Conservation (phyloP, 2,329 filamentous ascomycete species). For the Botrytis fragariae region DNA sequence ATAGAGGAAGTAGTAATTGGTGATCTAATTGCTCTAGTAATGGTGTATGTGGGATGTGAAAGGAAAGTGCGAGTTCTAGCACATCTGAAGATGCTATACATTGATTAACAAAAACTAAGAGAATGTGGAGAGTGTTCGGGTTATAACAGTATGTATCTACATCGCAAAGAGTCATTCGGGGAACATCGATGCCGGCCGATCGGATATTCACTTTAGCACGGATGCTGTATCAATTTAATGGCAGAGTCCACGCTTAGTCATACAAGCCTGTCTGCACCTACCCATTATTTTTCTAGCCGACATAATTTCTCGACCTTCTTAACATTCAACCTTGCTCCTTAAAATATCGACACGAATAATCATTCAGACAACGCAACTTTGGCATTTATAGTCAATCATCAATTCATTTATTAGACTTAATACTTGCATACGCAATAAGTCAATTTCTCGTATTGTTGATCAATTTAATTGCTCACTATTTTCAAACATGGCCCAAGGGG, state of each 20-base stretch:
- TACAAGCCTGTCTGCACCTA: background rate
- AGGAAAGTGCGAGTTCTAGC: background rate
- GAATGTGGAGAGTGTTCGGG: background rate
- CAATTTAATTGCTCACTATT: slow-evolving; percentile 28
- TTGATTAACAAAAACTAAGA: background rate
- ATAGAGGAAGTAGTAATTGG: background rate
- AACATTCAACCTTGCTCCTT: background rate
- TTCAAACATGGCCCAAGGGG: slow-evolving; percentile 39
- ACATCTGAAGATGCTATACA: slow-evolving; percentile 15
- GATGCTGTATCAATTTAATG: background rate
- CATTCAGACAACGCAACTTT: slow-evolving; percentile 11
- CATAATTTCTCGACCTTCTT: slow-evolving; percentile 16
- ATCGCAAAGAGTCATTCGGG: slow-evolving; percentile 13
- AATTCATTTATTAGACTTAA: slow-evolving; percentile 3
- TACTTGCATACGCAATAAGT: slow-evolving; percentile 16
- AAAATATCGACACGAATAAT: background rate
- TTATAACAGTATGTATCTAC: background rate
- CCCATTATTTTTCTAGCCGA: slow-evolving; percentile 4
- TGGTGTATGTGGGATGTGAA: background rate
- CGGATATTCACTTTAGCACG: background rate
- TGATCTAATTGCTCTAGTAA: slow-evolving; percentile 15
- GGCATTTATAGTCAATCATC: background rate
- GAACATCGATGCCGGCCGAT: background rate
- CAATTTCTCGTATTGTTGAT: slow-evolving; percentile 19
- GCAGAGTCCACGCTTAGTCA: slow-evolving; percentile 2